Base-by-base conservation (phyloP, 495 filamentous ascomycete species). In the Xylona heveae region DNA sequence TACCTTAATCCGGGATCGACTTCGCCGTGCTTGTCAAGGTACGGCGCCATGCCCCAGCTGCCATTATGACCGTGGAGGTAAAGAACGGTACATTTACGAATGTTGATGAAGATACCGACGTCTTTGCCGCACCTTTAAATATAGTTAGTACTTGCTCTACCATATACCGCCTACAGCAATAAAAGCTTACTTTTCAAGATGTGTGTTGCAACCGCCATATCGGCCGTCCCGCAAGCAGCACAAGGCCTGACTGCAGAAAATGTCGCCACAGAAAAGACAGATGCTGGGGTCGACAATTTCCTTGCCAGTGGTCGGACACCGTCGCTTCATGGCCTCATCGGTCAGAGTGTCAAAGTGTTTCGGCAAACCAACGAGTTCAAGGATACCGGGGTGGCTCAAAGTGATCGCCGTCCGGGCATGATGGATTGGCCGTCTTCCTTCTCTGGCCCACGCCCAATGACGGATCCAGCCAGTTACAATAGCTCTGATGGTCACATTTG, bases 21-120 rank as follows among this genome's bases (percentile, higher is more conserved):
- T 58, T 97, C 88, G 38, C 88, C 90, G 52, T 92, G 84, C 45
- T 73, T 74, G 56, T 95, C 90, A 30, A 94, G 72, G 51, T 94
- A 97, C 7, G 88, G 88, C 5, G 88, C 85, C 24, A 68, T 64
- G 42, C 71, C 73, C 59, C 76, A 97, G 26, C 75, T 82, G 26
- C 83, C 88, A 31, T 76, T 71, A n/a, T 57, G 52, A 40, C 73
- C 66, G 53, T 91, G 74, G 31, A 90, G 53, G 52, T 85, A 92
- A 32, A 91, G 64, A 20, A 93, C 71, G 28, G 66, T 75, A 54
- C 90, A 93, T 57, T 93, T 93, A 32, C 83, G 71, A 44, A 99
- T 88, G 50, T 91, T 92, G 53, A 99, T 76, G 56, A 84, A 95
- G 17, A 94, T 51, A 13, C 90, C 88, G 17, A 88, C 71, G 43